Percentiles rank a stretch among this genome's conserved stretches.
Conservation (phyloP, 176 grass and related monocot genomes). For the Phoenix dactylifera region DNA sequence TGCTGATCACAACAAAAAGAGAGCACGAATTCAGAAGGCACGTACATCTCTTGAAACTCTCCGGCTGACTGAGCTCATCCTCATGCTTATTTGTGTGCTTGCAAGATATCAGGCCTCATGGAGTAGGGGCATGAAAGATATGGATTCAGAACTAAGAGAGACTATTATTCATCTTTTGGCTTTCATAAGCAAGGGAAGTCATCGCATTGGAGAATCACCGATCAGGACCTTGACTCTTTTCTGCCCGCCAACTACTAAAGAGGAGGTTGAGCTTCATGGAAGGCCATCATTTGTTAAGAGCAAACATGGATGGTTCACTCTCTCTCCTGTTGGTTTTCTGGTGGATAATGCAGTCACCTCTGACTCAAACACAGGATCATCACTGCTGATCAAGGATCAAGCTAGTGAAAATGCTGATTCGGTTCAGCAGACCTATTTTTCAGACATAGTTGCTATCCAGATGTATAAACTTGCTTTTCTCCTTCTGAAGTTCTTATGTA, state of each 20-base stretch:
- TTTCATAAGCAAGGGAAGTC: slow-evolving; percentile 71
- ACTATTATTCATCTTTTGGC: slow-evolving; percentile 80
- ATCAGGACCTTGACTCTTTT: slow-evolving; percentile 27
- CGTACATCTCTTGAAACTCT: slow-evolving; percentile 60
- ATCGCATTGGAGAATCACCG: slow-evolving; percentile 25
- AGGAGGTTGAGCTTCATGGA: slow-evolving; percentile 51
- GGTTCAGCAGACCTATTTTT: slow-evolving; percentile 46
- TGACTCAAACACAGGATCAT: slow-evolving; percentile 21
- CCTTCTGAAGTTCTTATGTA: slow-evolving; percentile 82
- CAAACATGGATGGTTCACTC: slow-evolving; percentile 71
- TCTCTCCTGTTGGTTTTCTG: slow-evolving; percentile 20
- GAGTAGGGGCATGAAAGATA: slow-evolving; percentile 40
- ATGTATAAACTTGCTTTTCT: slow-evolving; percentile 86
- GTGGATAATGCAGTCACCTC: slow-evolving; percentile 18
- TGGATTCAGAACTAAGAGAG: slow-evolving; percentile 68
- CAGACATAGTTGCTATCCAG: slow-evolving; percentile 51
- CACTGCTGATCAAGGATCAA: slow-evolving; percentile 25
- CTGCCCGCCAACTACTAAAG: slow-evolving; percentile 53
- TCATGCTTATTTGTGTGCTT: slow-evolving; percentile 69
- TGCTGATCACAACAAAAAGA: slow-evolving; percentile 52
- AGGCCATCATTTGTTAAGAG: slow-evolving; percentile 44
- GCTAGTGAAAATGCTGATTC: slow-evolving; percentile 29
- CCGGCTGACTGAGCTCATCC: slow-evolving; percentile 53
- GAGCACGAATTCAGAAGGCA: slow-evolving; percentile 31
- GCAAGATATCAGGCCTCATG: slow-evolving; percentile 44